Percentiles rank a stretch among this genome's conserved stretches.
These are phyloP conservation scores for Spathaspora passalidarum DNA, from an alignment of 805 yeast genomes.

Conservation along the genomic window DNA sequence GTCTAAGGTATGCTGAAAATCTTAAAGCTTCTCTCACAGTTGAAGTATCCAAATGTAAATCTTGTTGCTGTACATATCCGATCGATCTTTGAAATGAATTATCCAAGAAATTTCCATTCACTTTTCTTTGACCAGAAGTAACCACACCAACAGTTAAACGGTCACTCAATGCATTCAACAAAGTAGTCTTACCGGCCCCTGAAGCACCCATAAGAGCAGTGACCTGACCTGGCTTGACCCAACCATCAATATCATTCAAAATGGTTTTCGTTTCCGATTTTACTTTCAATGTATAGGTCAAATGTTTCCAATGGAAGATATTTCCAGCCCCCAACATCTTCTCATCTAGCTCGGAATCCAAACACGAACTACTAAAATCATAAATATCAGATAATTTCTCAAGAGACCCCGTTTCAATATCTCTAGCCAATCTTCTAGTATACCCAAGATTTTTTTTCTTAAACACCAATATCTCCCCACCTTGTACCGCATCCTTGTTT, in stretches of 20 bases:
- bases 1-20: constrained; percentile 72
- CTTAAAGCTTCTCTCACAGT: constrained; percentile 56
- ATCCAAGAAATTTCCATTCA: constrained; percentile 63
- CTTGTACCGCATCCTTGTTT: constrained; percentile 61
- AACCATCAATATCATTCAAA: constrained; percentile 50
- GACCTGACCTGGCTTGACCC: constrained; percentile 76
- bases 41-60: constrained; percentile 28
- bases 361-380: background rate
- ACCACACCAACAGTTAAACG: constrained; percentile 69
- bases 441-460: constrained; percentile 47
- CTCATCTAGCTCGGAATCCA: background rate
- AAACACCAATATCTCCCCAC: constrained; percentile 69
- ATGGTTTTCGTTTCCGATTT: constrained; percentile 44
- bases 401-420: constrained; percentile 1
- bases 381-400: background rate
- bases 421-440: constrained; percentile 32
- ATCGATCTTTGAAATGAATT: constrained; percentile 42
- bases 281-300: constrained; percentile 66
- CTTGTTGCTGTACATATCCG: constrained; percentile 34
- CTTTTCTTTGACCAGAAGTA: constrained; percentile 60
- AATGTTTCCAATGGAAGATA: constrained; percentile 76
- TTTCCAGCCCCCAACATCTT: constrained; percentile 13
- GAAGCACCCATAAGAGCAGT: constrained; percentile 86
- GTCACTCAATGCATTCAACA: constrained; percentile 69
- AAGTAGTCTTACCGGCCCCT: constrained; percentile 84